These are phyloP conservation scores for Penicillium hordei DNA, from an alignment of 2,329 filamentous ascomycete species.

Conservation along the genomic window DNA sequence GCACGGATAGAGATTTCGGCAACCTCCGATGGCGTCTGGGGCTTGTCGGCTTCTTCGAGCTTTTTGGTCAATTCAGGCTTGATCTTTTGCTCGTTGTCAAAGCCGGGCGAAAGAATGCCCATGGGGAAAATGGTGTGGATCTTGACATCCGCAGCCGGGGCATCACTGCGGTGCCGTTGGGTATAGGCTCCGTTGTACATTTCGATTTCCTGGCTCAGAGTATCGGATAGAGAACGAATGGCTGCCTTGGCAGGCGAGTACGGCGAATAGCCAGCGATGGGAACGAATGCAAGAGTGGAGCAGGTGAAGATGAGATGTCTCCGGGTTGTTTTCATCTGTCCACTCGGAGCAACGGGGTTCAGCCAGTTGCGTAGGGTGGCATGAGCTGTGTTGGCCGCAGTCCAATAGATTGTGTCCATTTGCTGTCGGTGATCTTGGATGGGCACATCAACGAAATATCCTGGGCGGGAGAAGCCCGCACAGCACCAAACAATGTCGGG, in stretches of 20 bases:
- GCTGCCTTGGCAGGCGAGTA: slow-evolving; percentile 87
- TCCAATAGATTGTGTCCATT: slow-evolving; percentile 94
- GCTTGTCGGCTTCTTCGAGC: slow-evolving; percentile 78
- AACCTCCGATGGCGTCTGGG: slow-evolving; percentile 75
- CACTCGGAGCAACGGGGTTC: slow-evolving; percentile 33
- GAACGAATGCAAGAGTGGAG: slow-evolving; percentile 71
- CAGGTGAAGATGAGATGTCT: slow-evolving; percentile 87
- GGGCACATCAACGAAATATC: slow-evolving; percentile 74
- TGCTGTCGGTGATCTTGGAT: slow-evolving; percentile 67
- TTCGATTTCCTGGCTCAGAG: slow-evolving; percentile 76
- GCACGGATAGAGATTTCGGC: slow-evolving; percentile 68
- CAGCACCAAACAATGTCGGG: slow-evolving; percentile 92
- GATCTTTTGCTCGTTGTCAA: slow-evolving; percentile 69
- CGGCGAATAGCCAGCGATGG: slow-evolving; percentile 76
- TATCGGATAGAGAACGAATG: slow-evolving; percentile 78
- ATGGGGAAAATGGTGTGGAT: slow-evolving; percentile 82
- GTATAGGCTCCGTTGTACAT: slow-evolving; percentile 71
- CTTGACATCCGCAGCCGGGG: slow-evolving; percentile 65
- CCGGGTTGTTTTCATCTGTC: slow-evolving; percentile 35
- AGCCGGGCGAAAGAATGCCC: slow-evolving; percentile 74
- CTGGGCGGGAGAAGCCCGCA: slow-evolving; percentile 71
- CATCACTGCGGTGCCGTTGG: slow-evolving; percentile 36
- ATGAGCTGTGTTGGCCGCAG: slow-evolving; percentile 80
- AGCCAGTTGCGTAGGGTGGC: slow-evolving; percentile 76
- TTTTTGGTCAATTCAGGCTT: slow-evolving; percentile 79